Evolutionary conservation across 352 stramenopile species (phyloP).

Genomic region (Blastocystis hominis): DNA sequence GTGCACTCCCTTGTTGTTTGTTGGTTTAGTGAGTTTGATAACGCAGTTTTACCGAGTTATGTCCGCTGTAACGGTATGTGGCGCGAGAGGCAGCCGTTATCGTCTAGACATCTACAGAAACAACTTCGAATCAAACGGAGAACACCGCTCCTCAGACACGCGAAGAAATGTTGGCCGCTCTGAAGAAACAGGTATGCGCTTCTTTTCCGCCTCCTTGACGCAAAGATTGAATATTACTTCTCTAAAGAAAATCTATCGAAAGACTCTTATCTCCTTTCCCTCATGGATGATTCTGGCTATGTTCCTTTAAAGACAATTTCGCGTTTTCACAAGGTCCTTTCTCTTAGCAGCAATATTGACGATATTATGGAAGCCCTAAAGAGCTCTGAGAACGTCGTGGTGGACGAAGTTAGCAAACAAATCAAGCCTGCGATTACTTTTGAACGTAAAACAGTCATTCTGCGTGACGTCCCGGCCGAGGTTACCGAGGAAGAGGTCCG

Average conservation of each 20-base stretch:
- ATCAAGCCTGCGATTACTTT: constrained; percentile 33
- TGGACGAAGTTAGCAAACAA: not conserved
- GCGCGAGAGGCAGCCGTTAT: not conserved
- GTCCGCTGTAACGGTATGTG: not conserved
- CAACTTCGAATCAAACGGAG: not conserved
- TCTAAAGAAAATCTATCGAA: constrained; percentile 47
- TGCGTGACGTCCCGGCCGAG: constrained; percentile 30
- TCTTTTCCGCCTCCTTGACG: not conserved
- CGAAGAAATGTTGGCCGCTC: constrained; percentile 21
- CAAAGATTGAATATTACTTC: constrained; percentile 54
- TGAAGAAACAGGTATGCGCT: constrained; percentile 6
- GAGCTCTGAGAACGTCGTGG: not conserved
- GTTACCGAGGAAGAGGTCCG: constrained; percentile 30
- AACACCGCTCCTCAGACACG: no score
- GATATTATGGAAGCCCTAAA: constrained; percentile 51
- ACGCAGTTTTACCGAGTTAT: not conserved
- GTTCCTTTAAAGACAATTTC: constrained; percentile 33
- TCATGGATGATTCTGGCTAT: constrained; percentile 54
- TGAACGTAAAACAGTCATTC: constrained; percentile 47
- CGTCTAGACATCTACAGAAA: not conserved
- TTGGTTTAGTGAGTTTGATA: not conserved
- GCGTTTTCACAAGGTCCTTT: constrained; percentile 25
- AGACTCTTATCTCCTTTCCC: constrained; percentile 34
- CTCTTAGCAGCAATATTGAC: constrained; percentile 47
- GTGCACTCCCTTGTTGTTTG: not conserved